Evolutionary conservation across 2,329 filamentous ascomycete genomes (phyloP), one percentile per base, ranked within the genome.

Genomic region (Huntiella omanensis): DNA sequence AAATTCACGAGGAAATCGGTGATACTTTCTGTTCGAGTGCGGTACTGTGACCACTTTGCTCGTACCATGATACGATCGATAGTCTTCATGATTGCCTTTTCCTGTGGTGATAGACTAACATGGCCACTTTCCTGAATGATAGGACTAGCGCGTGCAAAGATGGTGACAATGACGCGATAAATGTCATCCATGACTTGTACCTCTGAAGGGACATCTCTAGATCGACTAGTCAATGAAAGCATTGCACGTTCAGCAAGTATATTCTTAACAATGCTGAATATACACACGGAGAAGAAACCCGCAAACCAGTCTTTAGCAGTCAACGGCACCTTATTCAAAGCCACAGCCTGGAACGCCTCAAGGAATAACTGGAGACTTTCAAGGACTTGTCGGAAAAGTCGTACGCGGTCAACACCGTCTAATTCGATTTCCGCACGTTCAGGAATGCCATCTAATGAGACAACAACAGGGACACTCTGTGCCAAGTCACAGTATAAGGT

Each of bases 181-280:
- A 71, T 64, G 40, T 63, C 64, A 43, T 69, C 64, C 56, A 71
- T 67, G 13, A 43, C 17, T 13, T 44, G 38, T 7, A 16, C 39
- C 52, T n/a, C 58, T 19, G 17, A 1, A 19, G 17, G 17, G 17
- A 19, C 17, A 19, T 19, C 17, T 19, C 17, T 19, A 4, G 17
- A 19, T 4, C 17, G 17, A 19, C 17, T 19, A 53, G 3, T 56
- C 49, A 17, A 54, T 33, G 51, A 50, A 43, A 57, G 54, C 17
- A 57, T 52, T 12, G 10, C 34, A 4, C 47, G 43, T 39, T 41
- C 42, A n/a, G 10, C 41, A 75, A 46, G 57, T 1, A 76, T 62
- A 1, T 70, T 70, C 42, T 67, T 65, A 15, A 69, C 63, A 22
- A 71, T 61, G 54, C 70, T 75, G 53, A 76, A 73, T n/a, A 76